Percentiles rank a stretch among this genome's conserved stretches.
phyloP scores from a whole-genome alignment of 805 yeast species.

The Saccharomyces cerevisiae region DNA sequence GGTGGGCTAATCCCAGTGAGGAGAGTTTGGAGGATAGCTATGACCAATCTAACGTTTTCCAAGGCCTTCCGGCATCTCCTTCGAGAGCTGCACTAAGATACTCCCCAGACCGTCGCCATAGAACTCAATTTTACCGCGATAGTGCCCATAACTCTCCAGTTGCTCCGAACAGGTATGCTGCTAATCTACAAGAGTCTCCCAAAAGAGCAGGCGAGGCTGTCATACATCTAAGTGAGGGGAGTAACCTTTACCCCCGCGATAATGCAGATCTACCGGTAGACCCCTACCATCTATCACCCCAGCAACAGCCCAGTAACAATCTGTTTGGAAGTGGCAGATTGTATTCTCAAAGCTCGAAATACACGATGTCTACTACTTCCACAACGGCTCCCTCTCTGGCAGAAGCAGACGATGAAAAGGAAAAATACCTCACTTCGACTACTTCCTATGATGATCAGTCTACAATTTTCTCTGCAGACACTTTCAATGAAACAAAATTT shows the following conservation, averaged over 20 bases:
- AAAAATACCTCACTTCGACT: constrained; percentile 38
- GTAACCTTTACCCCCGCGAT: constrained; percentile 1
- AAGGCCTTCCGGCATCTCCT: constrained; percentile 34
- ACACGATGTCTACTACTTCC: constrained; percentile 17
- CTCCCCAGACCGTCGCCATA: constrained; percentile 34
- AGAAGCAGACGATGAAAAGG: constrained; percentile 21
- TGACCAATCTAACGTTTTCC: constrained; percentile 24
- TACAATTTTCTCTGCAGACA: constrained; percentile 27
- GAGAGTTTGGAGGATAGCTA: constrained; percentile 14
- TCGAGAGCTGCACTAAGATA: constrained; percentile 33
- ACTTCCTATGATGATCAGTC: constrained; percentile 41
- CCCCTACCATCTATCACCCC: constrained; percentile 4
- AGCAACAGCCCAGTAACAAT: constrained; percentile 6
- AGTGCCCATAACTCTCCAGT: constrained; percentile 28
- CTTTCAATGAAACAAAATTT: constrained; percentile 31
- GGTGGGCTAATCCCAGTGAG: constrained; percentile 2
- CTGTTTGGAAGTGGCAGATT: constrained; percentile 10
- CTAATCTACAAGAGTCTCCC: constrained; percentile 66
- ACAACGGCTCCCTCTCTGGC: constrained; percentile 21
- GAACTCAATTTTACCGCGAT: constrained; percentile 26
- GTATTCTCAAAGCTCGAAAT: constrained; percentile 16
- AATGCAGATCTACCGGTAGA: constrained; percentile 7
- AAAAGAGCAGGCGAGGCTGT: constrained; percentile 47
- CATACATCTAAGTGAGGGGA: constrained; percentile 35
- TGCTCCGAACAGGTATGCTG: constrained; percentile 54